Evolutionary conservation across 2,329 filamentous ascomycete genomes (phyloP).

Genomic region (Periconia sp.): DNA sequence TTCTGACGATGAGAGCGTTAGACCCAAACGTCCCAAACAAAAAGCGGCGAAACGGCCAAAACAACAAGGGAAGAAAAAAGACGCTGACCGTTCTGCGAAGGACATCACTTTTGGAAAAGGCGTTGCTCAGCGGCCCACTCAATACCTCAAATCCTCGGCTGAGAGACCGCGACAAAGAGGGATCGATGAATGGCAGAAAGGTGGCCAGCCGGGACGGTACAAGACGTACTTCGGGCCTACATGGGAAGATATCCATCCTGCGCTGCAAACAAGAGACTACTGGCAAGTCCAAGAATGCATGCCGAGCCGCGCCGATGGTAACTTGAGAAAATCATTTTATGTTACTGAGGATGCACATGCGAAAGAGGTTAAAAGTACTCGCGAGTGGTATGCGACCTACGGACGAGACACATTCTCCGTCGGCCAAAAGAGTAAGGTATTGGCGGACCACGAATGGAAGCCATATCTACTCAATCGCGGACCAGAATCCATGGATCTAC

Average conservation of each 20-base stretch:
- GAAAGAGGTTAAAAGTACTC: constrained; percentile 50
- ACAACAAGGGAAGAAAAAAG: not conserved
- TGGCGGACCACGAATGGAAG: constrained; percentile 43
- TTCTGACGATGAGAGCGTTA: constrained; percentile 1
- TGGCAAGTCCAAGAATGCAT: constrained; percentile 57
- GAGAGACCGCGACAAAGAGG: constrained; percentile 26
- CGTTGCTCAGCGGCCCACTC: not conserved
- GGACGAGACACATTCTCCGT: constrained; percentile 46
- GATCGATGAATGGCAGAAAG: constrained; percentile 32
- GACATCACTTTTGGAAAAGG: not conserved
- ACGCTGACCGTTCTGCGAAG: not conserved
- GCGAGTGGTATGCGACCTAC: constrained; percentile 56
- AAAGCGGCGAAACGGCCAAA: not conserved
- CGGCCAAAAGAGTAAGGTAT: constrained; percentile 42
- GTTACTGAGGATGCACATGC: constrained; percentile 44
- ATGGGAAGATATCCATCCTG: constrained; percentile 51
- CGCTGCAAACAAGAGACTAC: constrained; percentile 51
- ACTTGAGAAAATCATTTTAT: constrained; percentile 50
- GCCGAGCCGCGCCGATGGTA: constrained; percentile 43
- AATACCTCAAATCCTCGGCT: not conserved
- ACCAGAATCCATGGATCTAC: constrained; percentile 42
- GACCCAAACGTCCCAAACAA: not conserved
- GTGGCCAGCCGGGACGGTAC: constrained; percentile 45
- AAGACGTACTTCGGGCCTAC: constrained; percentile 55
- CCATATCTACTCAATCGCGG: constrained; percentile 46